Conservation (phyloP, 140 eudicot species). For the Bidens hawaiensis region DNA sequence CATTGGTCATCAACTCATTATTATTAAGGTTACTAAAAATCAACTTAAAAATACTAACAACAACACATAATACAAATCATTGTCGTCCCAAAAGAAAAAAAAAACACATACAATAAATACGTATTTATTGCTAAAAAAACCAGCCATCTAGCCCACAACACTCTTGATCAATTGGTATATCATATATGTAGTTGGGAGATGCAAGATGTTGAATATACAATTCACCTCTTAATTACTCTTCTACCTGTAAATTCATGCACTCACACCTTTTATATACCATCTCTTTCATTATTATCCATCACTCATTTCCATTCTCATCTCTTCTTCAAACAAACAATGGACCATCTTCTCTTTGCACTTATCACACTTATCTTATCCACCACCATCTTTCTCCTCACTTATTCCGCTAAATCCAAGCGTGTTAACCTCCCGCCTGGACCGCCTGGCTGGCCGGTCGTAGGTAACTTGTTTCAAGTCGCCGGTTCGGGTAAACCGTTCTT, state of each 20-base stretch:
- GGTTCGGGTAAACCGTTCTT: conserved; percentile 72
- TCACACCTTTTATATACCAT: conserved; percentile 28
- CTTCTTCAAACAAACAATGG: conserved; percentile 29
- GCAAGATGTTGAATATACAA: conserved; percentile 20
- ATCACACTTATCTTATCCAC: conserved; percentile 34
- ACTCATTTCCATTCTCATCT: neutral
- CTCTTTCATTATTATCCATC: neutral
- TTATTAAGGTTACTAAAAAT: too few species aligned
- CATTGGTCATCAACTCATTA: too few species aligned
- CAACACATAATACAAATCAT: too few species aligned
- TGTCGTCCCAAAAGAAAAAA: too few species aligned
- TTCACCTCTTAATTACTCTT: conserved; percentile 30
- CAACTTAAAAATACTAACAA: neutral
- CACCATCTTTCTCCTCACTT: conserved; percentile 22
- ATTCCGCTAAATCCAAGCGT: conserved; percentile 23
- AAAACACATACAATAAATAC: too few species aligned
- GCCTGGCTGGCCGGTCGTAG: conserved; percentile 85
- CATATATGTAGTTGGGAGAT: conserved; percentile 34
- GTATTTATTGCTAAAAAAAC: too few species aligned
- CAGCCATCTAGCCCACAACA: neutral
- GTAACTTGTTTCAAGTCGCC: conserved; percentile 78
- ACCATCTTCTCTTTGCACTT: conserved; percentile 46
- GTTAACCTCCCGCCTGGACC: conserved; percentile 83
- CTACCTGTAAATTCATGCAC: conserved; percentile 56
- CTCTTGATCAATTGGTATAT: conserved; percentile 11